Evolutionary conservation across 1,284 basidiomycete genomes (phyloP).

Genomic region (Moesziomyces sp.): DNA sequence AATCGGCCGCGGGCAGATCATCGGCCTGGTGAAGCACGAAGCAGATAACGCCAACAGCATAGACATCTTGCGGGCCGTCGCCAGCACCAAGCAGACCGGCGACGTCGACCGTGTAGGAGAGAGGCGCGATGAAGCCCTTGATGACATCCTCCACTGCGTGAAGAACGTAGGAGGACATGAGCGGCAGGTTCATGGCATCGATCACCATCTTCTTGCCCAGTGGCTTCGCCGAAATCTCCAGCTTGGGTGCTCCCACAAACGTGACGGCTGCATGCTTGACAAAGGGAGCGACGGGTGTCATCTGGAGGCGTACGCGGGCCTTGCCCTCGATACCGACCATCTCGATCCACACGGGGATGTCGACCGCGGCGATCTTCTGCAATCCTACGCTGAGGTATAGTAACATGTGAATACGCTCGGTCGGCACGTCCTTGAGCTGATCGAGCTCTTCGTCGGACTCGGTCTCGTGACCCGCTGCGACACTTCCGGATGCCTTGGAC

Average conservation of each 20-base stretch:
- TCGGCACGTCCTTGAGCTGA: slow-evolving; percentile 31
- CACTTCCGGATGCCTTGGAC: slow-evolving; percentile 15
- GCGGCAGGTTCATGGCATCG: slow-evolving; percentile 64
- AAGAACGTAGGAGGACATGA: slow-evolving; percentile 59
- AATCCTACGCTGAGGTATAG: slow-evolving; percentile 61
- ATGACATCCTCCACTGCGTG: slow-evolving; percentile 59
- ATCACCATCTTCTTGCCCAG: slow-evolving; percentile 62
- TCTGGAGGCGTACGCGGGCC: slow-evolving; percentile 59
- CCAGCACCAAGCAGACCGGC: slow-evolving; percentile 54
- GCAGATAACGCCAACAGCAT: slow-evolving; percentile 56
- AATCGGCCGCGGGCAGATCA: slow-evolving; percentile 56
- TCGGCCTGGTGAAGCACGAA: slow-evolving; percentile 59
- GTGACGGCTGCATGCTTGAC: slow-evolving; percentile 62
- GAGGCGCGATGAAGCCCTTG: slow-evolving; percentile 58
- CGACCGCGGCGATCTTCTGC: slow-evolving; percentile 62
- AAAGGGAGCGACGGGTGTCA: slow-evolving; percentile 59
- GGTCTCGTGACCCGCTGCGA: slow-evolving; percentile 16
- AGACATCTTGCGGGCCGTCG: slow-evolving; percentile 57
- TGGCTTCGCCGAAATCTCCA: slow-evolving; percentile 63
- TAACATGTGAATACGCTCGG: slow-evolving; percentile 54
- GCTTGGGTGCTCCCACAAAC: slow-evolving; percentile 55
- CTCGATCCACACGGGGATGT: slow-evolving; percentile 63
- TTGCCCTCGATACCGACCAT: slow-evolving; percentile 63
- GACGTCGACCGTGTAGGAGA: slow-evolving; percentile 59
- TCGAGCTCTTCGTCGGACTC: slow-evolving; percentile 24